phyloP scores from a whole-genome alignment of 129 eudicot species.

The Smallanthus sonchifolius region DNA sequence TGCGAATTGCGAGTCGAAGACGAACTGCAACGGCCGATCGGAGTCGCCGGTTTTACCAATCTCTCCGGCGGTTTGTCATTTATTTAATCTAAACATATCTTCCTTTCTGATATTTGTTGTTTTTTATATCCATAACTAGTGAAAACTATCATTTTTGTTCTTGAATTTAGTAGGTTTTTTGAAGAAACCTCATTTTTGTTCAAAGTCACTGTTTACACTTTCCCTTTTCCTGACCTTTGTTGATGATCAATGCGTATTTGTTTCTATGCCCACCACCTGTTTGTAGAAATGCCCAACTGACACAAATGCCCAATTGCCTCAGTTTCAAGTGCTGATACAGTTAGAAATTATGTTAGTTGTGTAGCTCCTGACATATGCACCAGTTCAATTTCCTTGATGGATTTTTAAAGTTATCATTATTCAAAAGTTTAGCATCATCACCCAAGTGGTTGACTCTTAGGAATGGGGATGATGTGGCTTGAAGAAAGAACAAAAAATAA shows the following conservation, averaged over 20 bases:
- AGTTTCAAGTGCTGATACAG: neutral
- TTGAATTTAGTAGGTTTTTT: conserved; percentile 4
- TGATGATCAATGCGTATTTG: neutral
- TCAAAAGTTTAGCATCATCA: conserved; percentile 1
- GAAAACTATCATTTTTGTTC: neutral
- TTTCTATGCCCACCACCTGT: conserved; percentile 23
- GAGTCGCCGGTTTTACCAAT: conserved; percentile 10
- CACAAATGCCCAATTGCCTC: neutral
- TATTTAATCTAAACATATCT: neutral
- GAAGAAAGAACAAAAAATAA: neutral
- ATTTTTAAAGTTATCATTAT: neutral
- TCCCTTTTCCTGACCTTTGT: neutral
- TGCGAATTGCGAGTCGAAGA: neutral
- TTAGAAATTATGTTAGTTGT: neutral
- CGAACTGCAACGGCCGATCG: neutral
- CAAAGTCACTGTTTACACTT: neutral
- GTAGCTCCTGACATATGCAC: neutral
- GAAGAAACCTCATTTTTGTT: neutral
- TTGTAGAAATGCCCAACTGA: conserved; percentile 28
- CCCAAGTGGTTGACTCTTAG: neutral
- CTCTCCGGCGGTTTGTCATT: conserved; percentile 16
- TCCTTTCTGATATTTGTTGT: neutral
- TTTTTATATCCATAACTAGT: neutral
- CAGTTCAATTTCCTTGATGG: neutral
- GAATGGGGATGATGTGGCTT: neutral